Evolutionary conservation across 1,284 basidiomycete species (phyloP).

Genomic region (Phenoliferia sp.): DNA sequence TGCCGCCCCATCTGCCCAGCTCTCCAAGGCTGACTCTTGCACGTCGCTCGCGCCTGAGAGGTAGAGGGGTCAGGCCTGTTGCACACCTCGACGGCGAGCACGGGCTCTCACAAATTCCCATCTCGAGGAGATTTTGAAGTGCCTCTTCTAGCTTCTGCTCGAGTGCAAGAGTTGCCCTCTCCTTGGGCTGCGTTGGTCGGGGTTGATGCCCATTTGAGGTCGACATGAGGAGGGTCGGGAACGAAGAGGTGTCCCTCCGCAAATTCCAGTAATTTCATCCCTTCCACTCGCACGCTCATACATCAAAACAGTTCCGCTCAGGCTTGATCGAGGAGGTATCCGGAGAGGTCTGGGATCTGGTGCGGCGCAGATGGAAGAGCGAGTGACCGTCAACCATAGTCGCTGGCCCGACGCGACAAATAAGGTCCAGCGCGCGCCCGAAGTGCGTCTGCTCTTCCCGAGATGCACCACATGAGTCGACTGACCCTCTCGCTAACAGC

Average conservation of each 20-base stretch:
- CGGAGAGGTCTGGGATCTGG: too few relatives aligned
- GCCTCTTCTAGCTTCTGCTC: constrained; percentile 32
- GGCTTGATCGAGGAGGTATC: too few relatives aligned
- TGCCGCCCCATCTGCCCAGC: constrained; percentile 13
- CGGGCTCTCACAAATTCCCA: constrained; percentile 33
- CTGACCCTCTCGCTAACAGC: too few relatives aligned
- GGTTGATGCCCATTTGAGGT: not conserved
- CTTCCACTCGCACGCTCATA: too few relatives aligned
- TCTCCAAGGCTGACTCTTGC: constrained; percentile 32
- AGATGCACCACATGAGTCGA: too few relatives aligned
- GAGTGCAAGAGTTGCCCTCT: constrained; percentile 7
- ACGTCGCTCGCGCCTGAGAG: constrained; percentile 34
- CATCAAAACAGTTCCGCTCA: too few relatives aligned
- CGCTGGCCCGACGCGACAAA: too few relatives aligned
- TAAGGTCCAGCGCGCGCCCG: too few relatives aligned
- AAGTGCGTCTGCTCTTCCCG: too few relatives aligned
- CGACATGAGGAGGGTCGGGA: not conserved
- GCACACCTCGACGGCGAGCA: not conserved
- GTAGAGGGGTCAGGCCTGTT: not conserved
- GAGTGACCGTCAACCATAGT: too few relatives aligned
- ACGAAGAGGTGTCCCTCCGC: not conserved
- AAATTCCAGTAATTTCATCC: too few relatives aligned
- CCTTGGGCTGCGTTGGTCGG: not conserved
- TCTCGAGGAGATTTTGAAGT: constrained; percentile 34
- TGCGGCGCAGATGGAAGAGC: too few relatives aligned